Evolutionary conservation across 2,329 filamentous ascomycete species (phyloP), one percentile per base, ranked within the genome.

Genomic region (Tolypocladium endophyticum): DNA sequence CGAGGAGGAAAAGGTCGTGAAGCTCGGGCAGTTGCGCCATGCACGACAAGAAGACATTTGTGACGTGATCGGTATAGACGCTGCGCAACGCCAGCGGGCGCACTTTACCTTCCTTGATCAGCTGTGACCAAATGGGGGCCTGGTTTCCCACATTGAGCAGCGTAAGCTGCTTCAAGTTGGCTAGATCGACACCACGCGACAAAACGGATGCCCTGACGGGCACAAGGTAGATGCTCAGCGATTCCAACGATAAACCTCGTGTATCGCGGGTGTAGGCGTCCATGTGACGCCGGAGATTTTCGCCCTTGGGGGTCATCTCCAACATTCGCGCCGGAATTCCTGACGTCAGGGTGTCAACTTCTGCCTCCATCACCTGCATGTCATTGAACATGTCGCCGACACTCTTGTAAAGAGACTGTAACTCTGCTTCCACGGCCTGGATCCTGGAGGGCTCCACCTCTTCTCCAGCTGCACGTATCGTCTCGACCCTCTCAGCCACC

Each of bases 101-200:
- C 1, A 73, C 65, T 57, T 76, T 76, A 67, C 86, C 84, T 64
- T 85, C 77, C 63, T 79, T 81, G 23, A 76, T 71, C 50, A 88
- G 70, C 59, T 81, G 70, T 1, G 75, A 73, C 86, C 86, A 88
- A 62, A 88, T 80, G 0, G 79, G 73, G 35, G 76, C 76, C 67
- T 88, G 86, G 6, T 80, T 75, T 1, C 86, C 86, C 23, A 87
- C 84, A 62, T 85, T 86, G 54, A 88, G 77, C 30, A 88, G 73
- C 1, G 83, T 85, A 23, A 88, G 73, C 55, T 76, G 77, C 63
- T 73, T 79, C n/a, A 88, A 73, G 4, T 74, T 74, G n/a, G 73
- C 74, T 4, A 88, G 65, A 64, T 88, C 83, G 41, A 88, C 72
- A 0, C 82, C 81, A 35, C 77, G 75, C 23, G 76, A 79, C 11